Conservation (phyloP, 805 yeast genomes). For the Gaillardinia entomophila region DNA sequence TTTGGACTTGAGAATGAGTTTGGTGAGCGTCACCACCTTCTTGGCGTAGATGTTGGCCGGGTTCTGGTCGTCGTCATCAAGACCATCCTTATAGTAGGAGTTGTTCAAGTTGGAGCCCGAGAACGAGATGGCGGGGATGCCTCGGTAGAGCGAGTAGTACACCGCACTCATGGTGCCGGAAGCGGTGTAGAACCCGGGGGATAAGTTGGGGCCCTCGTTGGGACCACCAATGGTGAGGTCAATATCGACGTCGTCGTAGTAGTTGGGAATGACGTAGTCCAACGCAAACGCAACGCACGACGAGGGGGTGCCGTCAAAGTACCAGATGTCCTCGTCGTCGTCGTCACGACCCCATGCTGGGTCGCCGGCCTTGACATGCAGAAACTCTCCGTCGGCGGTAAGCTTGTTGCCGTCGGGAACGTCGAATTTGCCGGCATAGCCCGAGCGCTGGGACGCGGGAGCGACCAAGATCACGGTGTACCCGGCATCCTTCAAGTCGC, state of each 20-base stretch:
- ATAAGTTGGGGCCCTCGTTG: constrained; percentile 24
- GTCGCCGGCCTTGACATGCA: constrained; percentile 41
- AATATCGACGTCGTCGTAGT: constrained; percentile 13
- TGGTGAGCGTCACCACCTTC: constrained; percentile 18
- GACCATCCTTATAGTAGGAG: constrained; percentile 19
- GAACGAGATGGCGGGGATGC: constrained; percentile 20
- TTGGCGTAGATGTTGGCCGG: constrained; percentile 21
- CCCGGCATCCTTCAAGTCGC: constrained; percentile 31
- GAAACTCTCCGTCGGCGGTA: constrained; percentile 42
- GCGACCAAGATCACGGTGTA: constrained; percentile 46
- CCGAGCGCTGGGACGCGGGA: constrained; percentile 47
- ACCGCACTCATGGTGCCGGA: constrained; percentile 22
- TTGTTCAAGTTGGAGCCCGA: constrained; percentile 20
- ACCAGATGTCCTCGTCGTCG: constrained; percentile 25
- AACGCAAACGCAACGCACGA: constrained; percentile 22
- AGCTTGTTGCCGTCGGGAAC: constrained; percentile 35
- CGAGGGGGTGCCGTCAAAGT: constrained; percentile 23
- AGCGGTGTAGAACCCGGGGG: constrained; percentile 21
- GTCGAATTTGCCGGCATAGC: constrained; percentile 51
- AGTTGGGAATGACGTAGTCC: constrained; percentile 16
- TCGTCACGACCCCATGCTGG: constrained; percentile 54
- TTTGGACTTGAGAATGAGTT: constrained; percentile 15
- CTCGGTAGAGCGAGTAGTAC: constrained; percentile 19
- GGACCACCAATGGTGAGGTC: constrained; percentile 24
- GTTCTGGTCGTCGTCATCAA: constrained; percentile 11